Base-by-base conservation (phyloP, 108 stramenopile genomes). In the Cylindrotheca fusiformis region DNA sequence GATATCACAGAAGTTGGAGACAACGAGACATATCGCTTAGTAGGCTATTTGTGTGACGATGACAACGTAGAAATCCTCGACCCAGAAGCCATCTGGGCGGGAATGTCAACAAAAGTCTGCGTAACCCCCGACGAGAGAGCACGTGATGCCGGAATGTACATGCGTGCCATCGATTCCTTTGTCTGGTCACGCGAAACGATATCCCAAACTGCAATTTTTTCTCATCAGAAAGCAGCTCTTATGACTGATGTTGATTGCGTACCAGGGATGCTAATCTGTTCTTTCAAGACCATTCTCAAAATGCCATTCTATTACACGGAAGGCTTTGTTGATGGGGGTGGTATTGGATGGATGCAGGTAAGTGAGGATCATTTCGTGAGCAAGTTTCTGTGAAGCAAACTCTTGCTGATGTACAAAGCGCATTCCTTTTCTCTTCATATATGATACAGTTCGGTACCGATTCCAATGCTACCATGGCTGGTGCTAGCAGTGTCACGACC, bases 101-200 rank as follows among this genome's bases (percentile, higher is more conserved):
- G 57, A 5, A 41, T 18, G 19, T 33, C 24, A 36, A 41, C 36
- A 10, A 33, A 41, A 33, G 57, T 58, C 4, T 58, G 57, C 44
- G 57, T 58, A 18, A 58, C 32, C n/a, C 57, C 57, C 32, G 21
- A 18, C 32, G 57, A 32, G 19, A 36, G 44, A 4, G 57, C 57
- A 8, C 17, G n/a, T n/a, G n/a, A 20, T 10, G 33, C 24, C 22
- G 57, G 57, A 20, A 21, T 58, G 2, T 41, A 41, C 10, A 58
- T 58, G 57, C 32, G 22, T 19, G 17, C 33, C 5, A 58, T 58
- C 44, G 33, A 58, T 8, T 21, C 32, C 5, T 58, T 58, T 36
- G 57, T 58, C 31, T 58, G 54, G 54, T 30, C n/a, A 12, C 14
- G 54, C 10, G 54, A 55, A 55, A 55, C 54, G 3, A 55, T 55